Percentiles rank a stretch among this genome's conserved stretches.
Conservation (phyloP, 495 filamentous ascomycete genomes). For the Tuber melanosporum region DNA sequence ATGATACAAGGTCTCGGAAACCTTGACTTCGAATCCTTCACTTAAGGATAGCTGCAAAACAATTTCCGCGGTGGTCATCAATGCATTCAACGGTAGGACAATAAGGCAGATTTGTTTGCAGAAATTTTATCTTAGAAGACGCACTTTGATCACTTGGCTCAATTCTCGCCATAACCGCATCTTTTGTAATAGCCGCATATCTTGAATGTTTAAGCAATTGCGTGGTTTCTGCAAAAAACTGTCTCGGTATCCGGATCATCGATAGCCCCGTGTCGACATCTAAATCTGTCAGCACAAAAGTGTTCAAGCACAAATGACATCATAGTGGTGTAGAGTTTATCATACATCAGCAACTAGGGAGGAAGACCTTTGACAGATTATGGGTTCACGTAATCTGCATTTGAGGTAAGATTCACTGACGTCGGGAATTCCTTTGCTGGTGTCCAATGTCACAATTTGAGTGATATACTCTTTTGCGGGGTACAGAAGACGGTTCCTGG, state of each 20-base stretch:
- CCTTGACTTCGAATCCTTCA: constrained; percentile 87
- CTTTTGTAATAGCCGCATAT: constrained; percentile 49
- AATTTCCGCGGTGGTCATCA: constrained; percentile 67
- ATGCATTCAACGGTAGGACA: constrained; percentile 57
- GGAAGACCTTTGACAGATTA: constrained; percentile 46
- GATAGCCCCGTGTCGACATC: constrained; percentile 69
- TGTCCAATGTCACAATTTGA: constrained; percentile 81
- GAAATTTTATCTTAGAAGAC: not conserved
- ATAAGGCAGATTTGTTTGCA: not conserved
- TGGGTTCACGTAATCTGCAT: constrained; percentile 60
- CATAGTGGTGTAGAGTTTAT: not conserved
- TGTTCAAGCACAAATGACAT: not conserved
- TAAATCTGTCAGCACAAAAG: constrained; percentile 18
- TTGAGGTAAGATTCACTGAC: constrained; percentile 73
- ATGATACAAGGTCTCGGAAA: constrained; percentile 82
- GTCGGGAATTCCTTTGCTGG: constrained; percentile 75
- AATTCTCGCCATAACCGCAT: constrained; percentile 70
- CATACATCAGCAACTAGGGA: constrained; percentile 65
- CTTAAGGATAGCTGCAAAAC: constrained; percentile 76
- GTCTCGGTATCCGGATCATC: constrained; percentile 74
- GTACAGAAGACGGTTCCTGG: constrained; percentile 58
- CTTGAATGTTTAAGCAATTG: constrained; percentile 54
- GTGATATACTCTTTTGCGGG: constrained; percentile 71
- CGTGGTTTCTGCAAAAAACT: constrained; percentile 68
- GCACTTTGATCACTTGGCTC: constrained; percentile 63